These are phyloP conservation scores for Trypanosoma boissoni DNA, from an alignment of 208 protist species.

Conservation along the genomic window DNA sequence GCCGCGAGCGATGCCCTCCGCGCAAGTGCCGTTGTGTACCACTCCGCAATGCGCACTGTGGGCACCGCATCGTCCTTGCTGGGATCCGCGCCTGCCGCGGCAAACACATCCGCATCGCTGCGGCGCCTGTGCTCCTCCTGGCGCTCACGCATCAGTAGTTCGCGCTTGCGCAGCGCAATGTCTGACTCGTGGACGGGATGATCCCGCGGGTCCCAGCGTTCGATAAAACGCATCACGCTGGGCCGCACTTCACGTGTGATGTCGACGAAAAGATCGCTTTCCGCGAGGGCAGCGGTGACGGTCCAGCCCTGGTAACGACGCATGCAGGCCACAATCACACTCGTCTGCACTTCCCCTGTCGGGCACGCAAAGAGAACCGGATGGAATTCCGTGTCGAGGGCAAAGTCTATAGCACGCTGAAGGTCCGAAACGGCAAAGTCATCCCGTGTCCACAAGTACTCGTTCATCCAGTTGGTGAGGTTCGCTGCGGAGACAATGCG, in stretches of 20 bases:
- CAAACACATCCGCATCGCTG: not conserved
- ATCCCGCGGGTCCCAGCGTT: constrained; percentile 50
- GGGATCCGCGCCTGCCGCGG: constrained; percentile 9
- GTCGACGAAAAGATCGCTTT: constrained; percentile 80
- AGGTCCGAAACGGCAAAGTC: constrained; percentile 78
- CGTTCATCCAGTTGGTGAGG: constrained; percentile 60
- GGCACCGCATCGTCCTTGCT: constrained; percentile 11
- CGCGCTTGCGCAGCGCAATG: constrained; percentile 31
- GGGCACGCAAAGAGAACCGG: constrained; percentile 89
- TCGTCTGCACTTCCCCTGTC: constrained; percentile 86
- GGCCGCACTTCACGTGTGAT: constrained; percentile 36
- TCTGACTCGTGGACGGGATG: constrained; percentile 53
- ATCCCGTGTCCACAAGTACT: constrained; percentile 42
- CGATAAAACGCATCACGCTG: constrained; percentile 67
- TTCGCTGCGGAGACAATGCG: constrained; percentile 54
- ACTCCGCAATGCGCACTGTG: constrained; percentile 38
- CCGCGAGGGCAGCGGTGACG: constrained; percentile 65
- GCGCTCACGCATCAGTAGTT: constrained; percentile 21
- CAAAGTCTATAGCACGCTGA: constrained; percentile 68
- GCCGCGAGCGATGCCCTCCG: constrained; percentile 7
- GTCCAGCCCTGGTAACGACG: constrained; percentile 82
- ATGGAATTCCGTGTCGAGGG: constrained; percentile 77
- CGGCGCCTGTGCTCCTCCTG: constrained; percentile 7
- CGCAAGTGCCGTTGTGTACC: constrained; percentile 48
- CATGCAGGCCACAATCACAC: constrained; percentile 83